Evolutionary conservation across 2,329 filamentous ascomycete genomes (phyloP).

Genomic region (Fusarium sp.): DNA sequence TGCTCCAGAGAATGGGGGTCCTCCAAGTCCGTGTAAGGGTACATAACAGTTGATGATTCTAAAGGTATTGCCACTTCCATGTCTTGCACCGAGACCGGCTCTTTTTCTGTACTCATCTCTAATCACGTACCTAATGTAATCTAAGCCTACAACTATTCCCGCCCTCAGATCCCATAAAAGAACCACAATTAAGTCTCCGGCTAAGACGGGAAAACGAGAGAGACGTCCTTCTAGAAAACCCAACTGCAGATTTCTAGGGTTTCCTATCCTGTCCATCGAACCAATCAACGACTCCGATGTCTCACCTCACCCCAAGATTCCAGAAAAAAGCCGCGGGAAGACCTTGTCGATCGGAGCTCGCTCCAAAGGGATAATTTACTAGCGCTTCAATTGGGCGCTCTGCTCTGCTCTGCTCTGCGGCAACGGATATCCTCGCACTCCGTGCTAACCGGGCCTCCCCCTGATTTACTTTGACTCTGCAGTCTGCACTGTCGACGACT

Average conservation of each 20-base stretch:
- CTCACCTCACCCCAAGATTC: slow-evolving; percentile 13
- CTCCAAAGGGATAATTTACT: slow-evolving; percentile 28
- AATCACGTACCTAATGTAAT: not conserved
- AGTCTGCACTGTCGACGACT: not conserved
- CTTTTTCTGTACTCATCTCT: not conserved
- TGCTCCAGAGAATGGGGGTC: slow-evolving; percentile 15
- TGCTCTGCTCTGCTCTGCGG: not conserved
- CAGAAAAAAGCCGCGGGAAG: slow-evolving; percentile 29
- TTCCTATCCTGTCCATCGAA: slow-evolving; percentile 15
- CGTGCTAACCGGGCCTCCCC: slow-evolving; percentile 28
- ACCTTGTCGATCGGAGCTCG: slow-evolving; percentile 22
- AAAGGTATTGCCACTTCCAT: not conserved
- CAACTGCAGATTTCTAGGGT: slow-evolving; percentile 21
- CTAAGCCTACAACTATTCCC: not conserved
- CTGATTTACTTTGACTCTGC: slow-evolving; percentile 1
- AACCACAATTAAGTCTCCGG: not conserved
- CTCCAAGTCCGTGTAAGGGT: not conserved
- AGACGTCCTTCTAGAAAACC: slow-evolving; percentile 37
- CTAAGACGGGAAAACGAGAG: not conserved
- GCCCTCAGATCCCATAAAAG: not conserved
- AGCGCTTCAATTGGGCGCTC: slow-evolving; percentile 28
- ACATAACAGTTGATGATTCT: not conserved
- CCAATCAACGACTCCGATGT: slow-evolving; percentile 15
- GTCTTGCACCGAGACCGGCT: not conserved
- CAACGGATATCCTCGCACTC: slow-evolving; percentile 28